Evolutionary conservation across 2,329 filamentous ascomycete genomes (phyloP).

Genomic region (Ophiosphaerella herpotricha): DNA sequence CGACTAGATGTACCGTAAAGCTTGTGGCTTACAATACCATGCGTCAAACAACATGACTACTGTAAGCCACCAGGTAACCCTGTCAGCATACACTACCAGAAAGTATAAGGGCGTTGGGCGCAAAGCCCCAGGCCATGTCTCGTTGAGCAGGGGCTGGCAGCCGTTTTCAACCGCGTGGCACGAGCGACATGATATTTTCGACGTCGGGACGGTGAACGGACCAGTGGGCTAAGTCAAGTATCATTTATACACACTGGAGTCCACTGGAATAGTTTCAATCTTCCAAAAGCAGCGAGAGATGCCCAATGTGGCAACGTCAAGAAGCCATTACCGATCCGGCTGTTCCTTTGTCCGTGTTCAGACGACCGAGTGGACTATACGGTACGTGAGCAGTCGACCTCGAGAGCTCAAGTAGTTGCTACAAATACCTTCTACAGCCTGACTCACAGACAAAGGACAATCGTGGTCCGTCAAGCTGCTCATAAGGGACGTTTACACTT

Average conservation of each 20-base stretch:
- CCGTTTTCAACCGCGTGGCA: constrained; percentile 38
- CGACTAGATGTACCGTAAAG: constrained; percentile 26
- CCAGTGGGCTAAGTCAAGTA: constrained; percentile 23
- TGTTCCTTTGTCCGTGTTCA: constrained; percentile 49
- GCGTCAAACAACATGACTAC: constrained; percentile 30
- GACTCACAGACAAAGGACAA: constrained; percentile 43
- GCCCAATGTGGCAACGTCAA: constrained; percentile 38
- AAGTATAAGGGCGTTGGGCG: constrained; percentile 21
- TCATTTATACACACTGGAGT: constrained; percentile 25
- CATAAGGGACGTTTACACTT: constrained; percentile 33
- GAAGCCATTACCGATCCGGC: constrained; percentile 44
- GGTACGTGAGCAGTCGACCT: constrained; percentile 43
- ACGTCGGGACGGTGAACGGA: constrained; percentile 29
- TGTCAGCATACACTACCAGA: constrained; percentile 22
- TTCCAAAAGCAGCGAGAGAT: constrained; percentile 43
- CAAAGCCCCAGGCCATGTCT: constrained; percentile 26
- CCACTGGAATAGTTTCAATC: constrained; percentile 20
- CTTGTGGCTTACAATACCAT: constrained; percentile 23
- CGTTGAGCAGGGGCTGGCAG: constrained; percentile 28
- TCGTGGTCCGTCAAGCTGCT: constrained; percentile 38
- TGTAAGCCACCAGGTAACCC: constrained; percentile 26
- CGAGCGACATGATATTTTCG: constrained; percentile 31
- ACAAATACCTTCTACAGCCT: constrained; percentile 46
- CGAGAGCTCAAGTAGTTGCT: constrained; percentile 37
- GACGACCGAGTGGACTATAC: constrained; percentile 36